Conservation (phyloP, 116 monocot species). For the Iris pallida region DNA sequence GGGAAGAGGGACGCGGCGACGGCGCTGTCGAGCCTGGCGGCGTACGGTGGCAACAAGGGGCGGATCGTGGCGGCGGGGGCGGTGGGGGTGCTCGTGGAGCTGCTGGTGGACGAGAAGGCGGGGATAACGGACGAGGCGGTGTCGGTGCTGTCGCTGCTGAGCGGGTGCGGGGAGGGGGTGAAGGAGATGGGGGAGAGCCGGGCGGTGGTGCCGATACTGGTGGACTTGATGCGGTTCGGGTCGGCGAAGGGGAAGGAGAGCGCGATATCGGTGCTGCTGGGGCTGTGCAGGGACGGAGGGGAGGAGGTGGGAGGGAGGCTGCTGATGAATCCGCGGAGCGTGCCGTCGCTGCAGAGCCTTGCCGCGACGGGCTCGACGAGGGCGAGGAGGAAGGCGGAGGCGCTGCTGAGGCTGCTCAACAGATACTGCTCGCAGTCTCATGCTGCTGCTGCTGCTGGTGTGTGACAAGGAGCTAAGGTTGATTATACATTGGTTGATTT, state of each 20-base stretch:
- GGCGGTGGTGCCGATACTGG: constrained; percentile 10
- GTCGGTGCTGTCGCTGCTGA: constrained; percentile 17
- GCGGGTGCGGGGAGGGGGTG: constrained; percentile 16
- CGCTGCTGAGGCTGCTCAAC: constrained; percentile 45
- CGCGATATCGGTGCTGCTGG: constrained; percentile 13
- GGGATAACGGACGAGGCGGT: constrained; percentile 24
- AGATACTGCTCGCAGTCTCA: constrained; percentile 26
- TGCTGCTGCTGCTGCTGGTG: constrained; percentile 2
- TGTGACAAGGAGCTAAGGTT: too few species aligned
- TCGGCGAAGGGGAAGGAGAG: constrained; percentile 36
- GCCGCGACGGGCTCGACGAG: constrained; percentile 14
- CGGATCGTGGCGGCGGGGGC: constrained; percentile 16
- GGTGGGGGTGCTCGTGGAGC: constrained; percentile 17
- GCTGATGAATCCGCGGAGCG: constrained; percentile 26
- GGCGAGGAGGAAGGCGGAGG: constrained; percentile 37
- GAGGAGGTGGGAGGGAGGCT: constrained; percentile 21
- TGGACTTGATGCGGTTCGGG: constrained; percentile 25
- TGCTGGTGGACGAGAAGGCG: constrained; percentile 23
- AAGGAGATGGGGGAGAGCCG: constrained; percentile 11
- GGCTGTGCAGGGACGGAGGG: constrained; percentile 23
- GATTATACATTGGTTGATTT: not conserved
- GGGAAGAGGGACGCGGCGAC: constrained; percentile 31
- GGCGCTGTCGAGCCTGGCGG: constrained; percentile 17
- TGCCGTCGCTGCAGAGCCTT: constrained; percentile 18
- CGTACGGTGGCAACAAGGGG: constrained; percentile 3